Percentiles rank a stretch among this genome's conserved stretches.
phyloP scores from a whole-genome alignment of 148 eudicot genomes.

The Amaranthus hypochondriacus region DNA sequence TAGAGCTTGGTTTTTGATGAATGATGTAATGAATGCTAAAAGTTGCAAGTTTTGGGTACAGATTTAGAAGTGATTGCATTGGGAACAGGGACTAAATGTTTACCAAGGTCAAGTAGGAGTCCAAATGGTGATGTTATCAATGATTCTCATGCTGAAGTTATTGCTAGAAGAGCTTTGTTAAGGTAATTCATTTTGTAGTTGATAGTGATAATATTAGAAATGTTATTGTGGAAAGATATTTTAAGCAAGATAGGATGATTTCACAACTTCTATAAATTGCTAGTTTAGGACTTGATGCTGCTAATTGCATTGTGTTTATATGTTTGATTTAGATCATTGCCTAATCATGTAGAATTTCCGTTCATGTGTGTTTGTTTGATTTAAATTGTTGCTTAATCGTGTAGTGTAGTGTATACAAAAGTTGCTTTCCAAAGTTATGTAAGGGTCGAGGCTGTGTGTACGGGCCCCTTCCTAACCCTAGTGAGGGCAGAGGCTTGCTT shows the following conservation, averaged over 20 bases:
- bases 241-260: neutral
- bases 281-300: neutral
- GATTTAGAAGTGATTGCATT: slow-evolving; percentile 76
- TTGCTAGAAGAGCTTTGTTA: slow-evolving; percentile 72
- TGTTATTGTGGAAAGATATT: neutral
- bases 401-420: neutral
- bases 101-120: slow-evolving; percentile 60
- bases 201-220: neutral
- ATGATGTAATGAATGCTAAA: neutral
- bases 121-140: slow-evolving; percentile 80
- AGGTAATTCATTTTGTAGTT: slow-evolving; percentile 32
- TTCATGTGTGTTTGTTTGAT: neutral
- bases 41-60: slow-evolving; percentile 22
- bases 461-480: too few species aligned
- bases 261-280: neutral
- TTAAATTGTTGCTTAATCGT: neutral
- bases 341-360: neutral
- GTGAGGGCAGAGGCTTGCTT: neutral
- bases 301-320: neutral
- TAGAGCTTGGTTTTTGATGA: neutral
- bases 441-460: neutral
- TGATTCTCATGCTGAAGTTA: slow-evolving; percentile 90
- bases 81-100: slow-evolving; percentile 93
- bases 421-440: neutral
- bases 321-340: too few species aligned